Base-by-base conservation (phyloP, 257 asterid genomes). In the Nicotiana attenuata region DNA sequence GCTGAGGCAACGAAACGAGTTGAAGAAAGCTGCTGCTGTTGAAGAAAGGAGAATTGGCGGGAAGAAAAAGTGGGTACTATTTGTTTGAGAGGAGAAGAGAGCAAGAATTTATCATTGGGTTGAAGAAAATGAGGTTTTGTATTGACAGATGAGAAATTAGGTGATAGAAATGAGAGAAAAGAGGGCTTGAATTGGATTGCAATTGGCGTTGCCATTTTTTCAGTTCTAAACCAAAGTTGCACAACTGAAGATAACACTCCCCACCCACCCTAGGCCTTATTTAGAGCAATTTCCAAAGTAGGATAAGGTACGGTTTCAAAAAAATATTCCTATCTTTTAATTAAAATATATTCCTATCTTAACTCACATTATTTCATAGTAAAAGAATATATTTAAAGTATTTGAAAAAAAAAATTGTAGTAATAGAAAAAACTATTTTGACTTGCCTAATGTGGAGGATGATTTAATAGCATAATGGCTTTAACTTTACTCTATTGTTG, bases 1-100 rank as follows among this genome's bases (percentile, higher is more conserved):
- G 93, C 96, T 9, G 88, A 89, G 17, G 91, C 91, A 50, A 69
- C 81, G 38, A 91, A 85, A 55, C 71, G 78, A 65, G 82, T 26
- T 52, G 83, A 83, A 45, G 78, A 78, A 22, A 45, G 8, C 22
- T 65, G 66, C 15, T 41, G 82, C 5, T 76, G 78, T 22, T 81
- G 84, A 33, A 77, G 82, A 65, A 31, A 84, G 81, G 68, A 66
- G 81, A 88, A 88, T 78, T 90, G 93, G 89, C 87, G 91, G 87
- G 92, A 89, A 78, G 80, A 82, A 2, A 73, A 81, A 55, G 71
- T 26, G 4, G 78, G 78, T 38, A 7, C 10, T 7, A 61, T 75
- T 9, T 75, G 87, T 55, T 86, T 85, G 67, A 81, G 65, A 69
- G 88, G 50, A 41, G 83, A 41, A 84, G 24, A 81, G 19, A 65